Conservation (phyloP, 148 eudicot genomes). For the Hydrangea macrophylla region DNA sequence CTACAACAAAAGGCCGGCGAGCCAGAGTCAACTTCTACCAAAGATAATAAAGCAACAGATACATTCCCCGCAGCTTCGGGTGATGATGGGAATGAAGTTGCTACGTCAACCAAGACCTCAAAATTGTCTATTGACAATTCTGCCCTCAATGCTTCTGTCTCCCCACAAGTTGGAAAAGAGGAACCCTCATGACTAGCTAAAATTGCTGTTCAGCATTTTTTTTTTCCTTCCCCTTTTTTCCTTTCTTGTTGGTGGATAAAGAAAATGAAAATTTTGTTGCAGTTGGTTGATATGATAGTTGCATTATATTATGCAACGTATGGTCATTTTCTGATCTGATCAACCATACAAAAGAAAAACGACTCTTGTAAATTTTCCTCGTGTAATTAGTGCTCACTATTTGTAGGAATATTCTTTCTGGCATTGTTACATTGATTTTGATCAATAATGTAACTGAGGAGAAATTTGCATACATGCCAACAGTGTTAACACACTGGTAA, state of each 20-base stretch:
- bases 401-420: background rate
- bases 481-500: no score
- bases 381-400: conserved; percentile 5
- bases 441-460: background rate
- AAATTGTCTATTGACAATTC: conserved; percentile 21
- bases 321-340: background rate
- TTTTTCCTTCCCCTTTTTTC: background rate
- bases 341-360: background rate
- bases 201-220: background rate
- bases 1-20: conserved; percentile 52
- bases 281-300: background rate
- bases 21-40: conserved; percentile 16
- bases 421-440: conserved; percentile 1
- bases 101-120: conserved; percentile 7
- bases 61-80: conserved; percentile 30
- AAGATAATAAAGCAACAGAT: conserved; percentile 26
- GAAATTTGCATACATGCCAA: no score
- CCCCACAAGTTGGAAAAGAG: conserved; percentile 13
- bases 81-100: conserved; percentile 21
- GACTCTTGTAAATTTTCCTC: conserved; percentile 9
- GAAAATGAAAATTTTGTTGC: background rate
- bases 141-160: conserved; percentile 5
- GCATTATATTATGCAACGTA: background rate
- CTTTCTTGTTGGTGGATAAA: background rate
- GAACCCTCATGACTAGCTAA: conserved; percentile 11